phyloP scores from a whole-genome alignment of 768 basidiomycete genomes.

The Botryobasidium botryosum region DNA sequence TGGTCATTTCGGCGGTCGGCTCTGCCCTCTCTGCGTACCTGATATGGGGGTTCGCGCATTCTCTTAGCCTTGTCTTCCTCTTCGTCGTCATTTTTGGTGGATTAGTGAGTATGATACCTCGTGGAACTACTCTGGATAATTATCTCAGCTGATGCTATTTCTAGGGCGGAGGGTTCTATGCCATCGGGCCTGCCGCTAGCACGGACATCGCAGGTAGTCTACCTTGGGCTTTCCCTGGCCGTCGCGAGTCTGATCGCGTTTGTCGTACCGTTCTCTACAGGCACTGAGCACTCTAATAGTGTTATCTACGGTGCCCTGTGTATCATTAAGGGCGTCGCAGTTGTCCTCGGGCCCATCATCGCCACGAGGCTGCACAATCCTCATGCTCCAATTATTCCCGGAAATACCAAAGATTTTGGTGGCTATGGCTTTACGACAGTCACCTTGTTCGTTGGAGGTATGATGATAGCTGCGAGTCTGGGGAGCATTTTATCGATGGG shows the following conservation, averaged over 20 bases:
- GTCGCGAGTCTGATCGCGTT: not conserved
- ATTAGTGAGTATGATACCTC: not conserved
- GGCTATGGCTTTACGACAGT: conserved; percentile 3
- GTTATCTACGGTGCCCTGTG: conserved; percentile 1
- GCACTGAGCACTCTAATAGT: not conserved
- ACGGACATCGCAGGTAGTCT: conserved; percentile 1
- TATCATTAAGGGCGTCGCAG: not conserved
- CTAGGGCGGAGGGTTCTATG: conserved; percentile 3
- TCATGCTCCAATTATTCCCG: not conserved
- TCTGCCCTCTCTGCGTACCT: conserved; percentile 1
- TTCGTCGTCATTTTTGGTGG: conserved; percentile 6
- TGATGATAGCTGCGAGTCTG: not conserved
- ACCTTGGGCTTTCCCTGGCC: not conserved
- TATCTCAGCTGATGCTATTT: too few species aligned
- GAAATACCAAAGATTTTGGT: not conserved
- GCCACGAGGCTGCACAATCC: not conserved
- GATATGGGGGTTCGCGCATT: conserved; percentile 5
- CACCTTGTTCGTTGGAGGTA: conserved; percentile 1
- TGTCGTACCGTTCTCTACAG: not conserved
- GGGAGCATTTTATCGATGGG: not conserved
- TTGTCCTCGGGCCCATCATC: conserved; percentile 1
- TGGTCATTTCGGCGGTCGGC: not conserved
- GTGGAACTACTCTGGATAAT: not conserved
- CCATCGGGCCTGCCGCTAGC: not conserved
- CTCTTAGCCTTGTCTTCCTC: not conserved